Conservation (phyloP, 345 rosid species). For the Schrenkiella parvula region DNA sequence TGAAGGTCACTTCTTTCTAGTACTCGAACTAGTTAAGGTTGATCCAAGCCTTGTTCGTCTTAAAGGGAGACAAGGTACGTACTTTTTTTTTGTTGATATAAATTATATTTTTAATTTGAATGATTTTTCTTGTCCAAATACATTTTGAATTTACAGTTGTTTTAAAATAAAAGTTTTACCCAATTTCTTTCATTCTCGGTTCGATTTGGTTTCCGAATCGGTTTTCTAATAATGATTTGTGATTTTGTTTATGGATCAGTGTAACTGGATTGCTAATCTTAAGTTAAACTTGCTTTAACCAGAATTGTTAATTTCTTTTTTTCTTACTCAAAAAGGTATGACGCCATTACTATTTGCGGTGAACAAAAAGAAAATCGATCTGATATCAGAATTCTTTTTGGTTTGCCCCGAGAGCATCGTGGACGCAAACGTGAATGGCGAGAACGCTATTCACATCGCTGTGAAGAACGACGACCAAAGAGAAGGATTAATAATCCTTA, state of each 20-base stretch:
- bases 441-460: constrained; percentile 33
- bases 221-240: no score
- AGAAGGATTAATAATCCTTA: constrained; percentile 16
- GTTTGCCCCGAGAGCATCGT: constrained; percentile 21
- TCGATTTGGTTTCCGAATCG: background rate
- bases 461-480: background rate
- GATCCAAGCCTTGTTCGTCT: constrained; percentile 26
- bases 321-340: background rate
- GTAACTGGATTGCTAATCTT: background rate
- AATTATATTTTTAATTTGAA: no score
- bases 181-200: no score
- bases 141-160: no score
- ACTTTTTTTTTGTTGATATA: no score
- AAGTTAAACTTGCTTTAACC: background rate
- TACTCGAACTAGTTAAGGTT: background rate
- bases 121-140: no score
- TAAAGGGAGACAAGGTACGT: constrained; percentile 27
- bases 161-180: no score
- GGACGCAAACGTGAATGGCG: constrained; percentile 17
- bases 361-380: background rate
- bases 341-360: constrained; percentile 28
- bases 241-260: background rate
- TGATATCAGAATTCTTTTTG: constrained; percentile 20
- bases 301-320: background rate
- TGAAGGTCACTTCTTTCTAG: background rate